These are phyloP conservation scores for Beauveria rudraprayagi DNA, from an alignment of 2,329 filamentous ascomycete species.

Conservation along the genomic window DNA sequence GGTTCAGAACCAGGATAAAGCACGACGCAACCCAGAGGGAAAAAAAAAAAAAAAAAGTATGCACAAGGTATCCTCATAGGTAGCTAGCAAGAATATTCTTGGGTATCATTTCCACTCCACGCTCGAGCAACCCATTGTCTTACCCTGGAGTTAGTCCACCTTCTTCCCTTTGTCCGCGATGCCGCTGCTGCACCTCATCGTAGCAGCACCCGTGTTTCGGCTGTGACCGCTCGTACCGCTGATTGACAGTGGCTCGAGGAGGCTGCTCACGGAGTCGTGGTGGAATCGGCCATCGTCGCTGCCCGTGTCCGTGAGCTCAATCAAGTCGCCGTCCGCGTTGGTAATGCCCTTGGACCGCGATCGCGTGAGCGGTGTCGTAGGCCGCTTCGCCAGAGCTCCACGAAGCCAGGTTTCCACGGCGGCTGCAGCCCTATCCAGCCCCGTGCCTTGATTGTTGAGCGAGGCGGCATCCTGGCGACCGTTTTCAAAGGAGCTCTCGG, in stretches of 20 bases:
- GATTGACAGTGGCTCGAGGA: constrained; percentile 24
- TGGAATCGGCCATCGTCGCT: constrained; percentile 43
- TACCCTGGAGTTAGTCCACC: constrained; percentile 27
- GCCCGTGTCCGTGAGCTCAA: constrained; percentile 59
- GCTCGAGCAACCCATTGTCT: neutral
- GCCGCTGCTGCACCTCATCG: constrained; percentile 26
- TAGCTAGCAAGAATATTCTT: neutral
- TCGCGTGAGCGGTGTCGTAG: constrained; percentile 41
- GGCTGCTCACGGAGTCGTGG: constrained; percentile 17
- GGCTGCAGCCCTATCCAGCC: constrained; percentile 75
- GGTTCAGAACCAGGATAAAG: neutral
- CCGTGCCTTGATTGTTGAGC: constrained; percentile 38
- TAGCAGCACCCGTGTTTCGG: constrained; percentile 29
- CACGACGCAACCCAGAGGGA: neutral
- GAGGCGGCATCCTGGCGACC: constrained; percentile 35
- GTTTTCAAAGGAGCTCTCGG: constrained; percentile 44
- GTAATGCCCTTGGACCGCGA: constrained; percentile 24
- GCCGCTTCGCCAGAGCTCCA: constrained; percentile 63
- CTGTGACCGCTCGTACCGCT: constrained; percentile 30
- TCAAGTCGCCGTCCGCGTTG: constrained; percentile 51
- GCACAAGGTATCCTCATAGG: neutral
- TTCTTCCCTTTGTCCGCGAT: constrained; percentile 37
- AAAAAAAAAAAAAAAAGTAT: neutral
- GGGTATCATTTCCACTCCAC: constrained; percentile 3
- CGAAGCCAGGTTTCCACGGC: constrained; percentile 87